These are phyloP conservation scores for Sporothrix phasma DNA, from an alignment of 2,329 filamentous ascomycete genomes.

Conservation along the genomic window DNA sequence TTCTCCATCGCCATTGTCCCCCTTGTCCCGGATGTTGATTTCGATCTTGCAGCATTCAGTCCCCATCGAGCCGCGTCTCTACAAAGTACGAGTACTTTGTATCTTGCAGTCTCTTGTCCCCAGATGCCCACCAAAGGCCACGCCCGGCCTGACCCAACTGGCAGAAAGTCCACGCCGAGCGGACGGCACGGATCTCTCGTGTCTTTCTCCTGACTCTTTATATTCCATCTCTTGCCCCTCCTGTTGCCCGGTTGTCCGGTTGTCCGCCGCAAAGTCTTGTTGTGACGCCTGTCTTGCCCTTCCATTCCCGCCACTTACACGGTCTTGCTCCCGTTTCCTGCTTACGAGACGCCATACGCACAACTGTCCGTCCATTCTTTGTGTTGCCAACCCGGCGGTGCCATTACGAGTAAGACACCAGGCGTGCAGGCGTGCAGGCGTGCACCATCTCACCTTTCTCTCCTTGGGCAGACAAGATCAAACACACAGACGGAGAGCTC, in stretches of 20 bases:
- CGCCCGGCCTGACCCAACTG: background rate
- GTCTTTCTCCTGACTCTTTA: background rate
- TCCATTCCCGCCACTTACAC: conserved; percentile 2
- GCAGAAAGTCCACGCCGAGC: background rate
- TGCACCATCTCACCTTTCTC: too few relatives aligned
- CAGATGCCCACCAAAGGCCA: background rate
- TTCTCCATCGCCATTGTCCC: background rate
- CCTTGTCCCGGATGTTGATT: background rate
- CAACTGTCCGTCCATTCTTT: background rate
- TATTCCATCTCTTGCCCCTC: background rate
- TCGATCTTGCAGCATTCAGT: background rate
- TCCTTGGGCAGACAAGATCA: background rate
- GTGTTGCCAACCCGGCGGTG: background rate
- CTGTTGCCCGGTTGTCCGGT: too few relatives aligned
- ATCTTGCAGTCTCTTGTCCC: background rate
- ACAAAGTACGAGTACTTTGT: too few relatives aligned
- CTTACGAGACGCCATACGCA: background rate
- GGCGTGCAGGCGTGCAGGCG: too few relatives aligned
- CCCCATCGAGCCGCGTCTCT: background rate
- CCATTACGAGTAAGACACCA: background rate
- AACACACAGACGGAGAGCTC: background rate
- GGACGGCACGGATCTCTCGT: background rate
- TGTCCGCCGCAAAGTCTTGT: background rate
- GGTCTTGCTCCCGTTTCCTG: background rate
- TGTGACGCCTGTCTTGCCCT: background rate